A percentile compares a stretch with the other conserved stretches of the same genome.
phyloP scores from a whole-genome alignment of 2,329 filamentous ascomycete species.

The Diaporthe longicolla region DNA sequence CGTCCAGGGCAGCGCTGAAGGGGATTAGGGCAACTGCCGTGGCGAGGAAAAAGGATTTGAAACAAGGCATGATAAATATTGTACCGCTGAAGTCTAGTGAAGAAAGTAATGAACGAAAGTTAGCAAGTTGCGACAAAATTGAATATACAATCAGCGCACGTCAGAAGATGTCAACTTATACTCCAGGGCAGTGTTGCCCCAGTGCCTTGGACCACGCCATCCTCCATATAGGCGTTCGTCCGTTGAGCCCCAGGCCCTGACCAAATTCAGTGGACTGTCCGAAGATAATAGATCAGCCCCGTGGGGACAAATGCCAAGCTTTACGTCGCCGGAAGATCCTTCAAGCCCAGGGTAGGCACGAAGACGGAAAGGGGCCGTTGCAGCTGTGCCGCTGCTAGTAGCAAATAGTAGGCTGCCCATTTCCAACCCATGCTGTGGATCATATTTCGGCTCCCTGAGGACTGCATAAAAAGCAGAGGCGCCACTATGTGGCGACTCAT shows the following conservation, averaged over 20 bases:
- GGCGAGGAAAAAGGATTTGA: conserved; percentile 13
- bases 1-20: conserved; percentile 28
- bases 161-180: neutral
- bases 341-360: neutral
- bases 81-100: neutral
- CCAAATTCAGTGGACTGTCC: neutral
- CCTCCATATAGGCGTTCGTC: neutral
- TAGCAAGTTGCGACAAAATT: neutral
- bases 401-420: conserved; percentile 23
- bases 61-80: conserved; percentile 21
- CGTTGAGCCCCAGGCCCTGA: neutral
- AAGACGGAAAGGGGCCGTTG: conserved; percentile 4
- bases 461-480: conserved; percentile 13
- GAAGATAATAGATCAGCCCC: conserved; percentile 31
- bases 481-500: conserved; percentile 18
- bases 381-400: neutral
- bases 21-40: neutral
- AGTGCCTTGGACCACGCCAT: neutral
- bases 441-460: conserved; percentile 21
- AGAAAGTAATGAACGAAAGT: neutral
- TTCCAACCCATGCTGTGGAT: conserved; percentile 22
- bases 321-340: conserved; percentile 15
- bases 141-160: neutral
- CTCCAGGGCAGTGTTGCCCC: neutral
- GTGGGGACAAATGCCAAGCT: conserved; percentile 28